These are phyloP conservation scores for Coemansia sp. DNA, from an alignment of 192 early-diverging fungal genomes.

Conservation along the genomic window DNA sequence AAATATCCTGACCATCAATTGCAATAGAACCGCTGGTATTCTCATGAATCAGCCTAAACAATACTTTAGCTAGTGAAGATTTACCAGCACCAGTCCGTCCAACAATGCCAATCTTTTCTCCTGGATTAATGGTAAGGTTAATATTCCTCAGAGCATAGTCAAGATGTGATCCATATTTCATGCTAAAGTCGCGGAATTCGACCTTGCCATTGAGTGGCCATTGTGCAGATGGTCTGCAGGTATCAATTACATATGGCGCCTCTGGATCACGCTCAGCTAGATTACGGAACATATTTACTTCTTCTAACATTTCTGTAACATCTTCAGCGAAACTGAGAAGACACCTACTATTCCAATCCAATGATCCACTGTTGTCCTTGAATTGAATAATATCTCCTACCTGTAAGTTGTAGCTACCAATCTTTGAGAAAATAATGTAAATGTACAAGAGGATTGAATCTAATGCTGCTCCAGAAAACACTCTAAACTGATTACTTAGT, in stretches of 20 bases:
- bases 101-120: conserved; percentile 66
- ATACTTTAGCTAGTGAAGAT: conserved; percentile 60
- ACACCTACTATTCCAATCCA: neutral
- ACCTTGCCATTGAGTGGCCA: conserved; percentile 34
- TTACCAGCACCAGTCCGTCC: conserved; percentile 69
- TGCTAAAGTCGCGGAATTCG: conserved; percentile 36
- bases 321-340: neutral
- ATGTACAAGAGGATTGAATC: neutral
- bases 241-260: conserved; percentile 15
- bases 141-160: conserved; percentile 43
- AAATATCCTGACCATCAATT: conserved; percentile 80
- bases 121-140: conserved; percentile 53
- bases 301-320: neutral
- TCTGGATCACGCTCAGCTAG: conserved; percentile 11
- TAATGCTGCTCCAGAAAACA: neutral
- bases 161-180: conserved; percentile 24
- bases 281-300: conserved; percentile 1
- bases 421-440: neutral
- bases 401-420: neutral
- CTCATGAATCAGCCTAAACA: conserved; percentile 69
- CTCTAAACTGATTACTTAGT: neutral
- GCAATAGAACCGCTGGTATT: conserved; percentile 59
- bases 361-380: neutral
- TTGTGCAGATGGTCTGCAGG: neutral
- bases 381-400: neutral